These are phyloP conservation scores for Tetraselmis chui DNA, from an alignment of 139 green algal genomes.

Conservation along the genomic window DNA sequence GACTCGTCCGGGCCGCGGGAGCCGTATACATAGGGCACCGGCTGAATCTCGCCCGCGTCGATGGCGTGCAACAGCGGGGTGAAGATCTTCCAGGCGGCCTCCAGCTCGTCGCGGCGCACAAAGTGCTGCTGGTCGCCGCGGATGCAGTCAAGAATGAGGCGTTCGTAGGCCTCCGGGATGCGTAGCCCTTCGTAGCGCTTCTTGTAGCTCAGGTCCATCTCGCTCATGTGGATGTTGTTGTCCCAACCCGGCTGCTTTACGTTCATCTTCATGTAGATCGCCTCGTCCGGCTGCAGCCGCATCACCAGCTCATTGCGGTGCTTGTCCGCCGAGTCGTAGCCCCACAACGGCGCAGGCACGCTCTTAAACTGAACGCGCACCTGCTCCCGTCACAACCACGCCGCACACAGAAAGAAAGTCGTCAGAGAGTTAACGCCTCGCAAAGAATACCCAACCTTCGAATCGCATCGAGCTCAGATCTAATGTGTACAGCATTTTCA, in stretches of 20 bases:
- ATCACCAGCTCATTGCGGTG: constrained; percentile 88
- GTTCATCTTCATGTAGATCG: constrained; percentile 93
- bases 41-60: constrained; percentile 47
- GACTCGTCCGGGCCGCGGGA: constrained; percentile 43
- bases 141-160: constrained; percentile 89
- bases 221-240: constrained; percentile 60
- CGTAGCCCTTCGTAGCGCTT: constrained; percentile 28
- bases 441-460: too few species aligned
- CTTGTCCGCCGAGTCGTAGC: constrained; percentile 6
- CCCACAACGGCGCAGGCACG: constrained; percentile 25
- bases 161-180: constrained; percentile 93
- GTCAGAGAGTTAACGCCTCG: too few species aligned
- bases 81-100: constrained; percentile 89
- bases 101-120: constrained; percentile 86
- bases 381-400: too few species aligned
- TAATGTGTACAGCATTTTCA: too few species aligned
- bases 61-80: constrained; percentile 83
- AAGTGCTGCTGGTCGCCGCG: constrained; percentile 94
- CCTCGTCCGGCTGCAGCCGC: constrained; percentile 70
- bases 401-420: too few species aligned
- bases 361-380: constrained; percentile 47
- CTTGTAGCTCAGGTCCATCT: constrained; percentile 79
- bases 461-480: too few species aligned
- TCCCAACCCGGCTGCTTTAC: constrained; percentile 63
- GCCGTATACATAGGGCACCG: constrained; percentile 53